Base-by-base conservation (phyloP, 306 rosid species). In the Cucumis melo region DNA sequence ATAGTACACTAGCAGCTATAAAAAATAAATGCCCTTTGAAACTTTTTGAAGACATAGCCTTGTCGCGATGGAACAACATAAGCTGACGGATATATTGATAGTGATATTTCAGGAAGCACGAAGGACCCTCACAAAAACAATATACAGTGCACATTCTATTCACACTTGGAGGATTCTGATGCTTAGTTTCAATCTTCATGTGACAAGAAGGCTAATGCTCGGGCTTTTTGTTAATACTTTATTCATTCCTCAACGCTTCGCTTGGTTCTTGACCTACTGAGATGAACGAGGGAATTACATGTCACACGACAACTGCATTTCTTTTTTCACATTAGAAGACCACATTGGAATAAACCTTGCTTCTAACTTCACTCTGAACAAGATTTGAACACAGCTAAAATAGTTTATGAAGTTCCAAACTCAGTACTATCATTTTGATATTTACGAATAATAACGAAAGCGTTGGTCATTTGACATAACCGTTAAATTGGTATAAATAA, bases 41-140 rank as follows among this genome's bases (percentile, higher is more conserved):
- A 74, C 64, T 74, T 36, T 51, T 74, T 16, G 77, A 61, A 12
- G 78, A 55, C 53, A n/a, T 74, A 19, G 50, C 32, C 36, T 32
- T 34, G 77, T n/a, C 11, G 17, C 34, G 77, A 34, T 74, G 64
- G 65, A 29, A 55, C 62, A 19, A 32, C 54, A 54, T 32, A 8
- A 54, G 29, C 65, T 15, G 50, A 34, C 64, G 77, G 78, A 53
- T 53, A 34, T 58, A 55, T 74, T 32, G 78, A 74, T 34, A 39
- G 63, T 74, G 78, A 74, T 10, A 34, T 74, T 19, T 55, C 78
- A 74, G 64, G 65, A 34, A 74, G 29, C 76, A 71, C 56, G 23
- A 13, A 42, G 56, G 74, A 44, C 76, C 60, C 60, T 50, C 41
- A 21, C 38, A 70, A 46, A 66, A 68, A 68, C 34, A 29, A 4